These are phyloP conservation scores for Kazachstania africana DNA, from an alignment of 805 yeast genomes.

Conservation along the genomic window DNA sequence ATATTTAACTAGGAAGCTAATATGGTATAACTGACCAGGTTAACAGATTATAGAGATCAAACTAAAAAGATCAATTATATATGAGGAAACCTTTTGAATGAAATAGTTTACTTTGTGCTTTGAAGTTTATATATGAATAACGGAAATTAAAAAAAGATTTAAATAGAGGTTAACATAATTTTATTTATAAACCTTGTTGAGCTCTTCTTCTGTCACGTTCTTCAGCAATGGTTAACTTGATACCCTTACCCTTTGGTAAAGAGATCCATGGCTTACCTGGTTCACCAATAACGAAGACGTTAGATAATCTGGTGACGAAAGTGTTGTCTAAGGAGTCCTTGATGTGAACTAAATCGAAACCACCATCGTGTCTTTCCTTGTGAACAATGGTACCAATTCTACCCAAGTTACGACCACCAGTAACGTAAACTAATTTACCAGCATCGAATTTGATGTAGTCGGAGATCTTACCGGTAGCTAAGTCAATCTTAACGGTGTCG, in stretches of 20 bases:
- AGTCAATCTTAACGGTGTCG: slow-evolving; percentile 95
- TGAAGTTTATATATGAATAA: slow-evolving; percentile 3
- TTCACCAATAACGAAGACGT: slow-evolving; percentile 94
- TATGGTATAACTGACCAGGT: too few species aligned
- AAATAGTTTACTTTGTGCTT: slow-evolving; percentile 2
- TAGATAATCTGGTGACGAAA: slow-evolving; percentile 86
- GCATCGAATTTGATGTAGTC: slow-evolving; percentile 86
- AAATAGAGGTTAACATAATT: too few species aligned
- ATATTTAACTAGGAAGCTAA: too few species aligned
- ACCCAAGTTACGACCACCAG: slow-evolving; percentile 98
- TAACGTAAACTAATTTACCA: slow-evolving; percentile 84
- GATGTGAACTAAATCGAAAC: slow-evolving; percentile 94
- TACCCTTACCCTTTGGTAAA: slow-evolving; percentile 98
- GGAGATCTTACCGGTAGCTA: slow-evolving; percentile 88
- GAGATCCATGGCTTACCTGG: slow-evolving; percentile 90
- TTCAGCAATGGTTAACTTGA: slow-evolving; percentile 88
- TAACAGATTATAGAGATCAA: too few species aligned
- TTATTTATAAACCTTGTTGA: slow-evolving; percentile 44
- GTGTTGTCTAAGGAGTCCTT: slow-evolving; percentile 92
- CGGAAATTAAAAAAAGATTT: too few species aligned
- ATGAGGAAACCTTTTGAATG: too few species aligned
- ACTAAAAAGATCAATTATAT: too few species aligned
- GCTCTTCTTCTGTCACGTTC: slow-evolving; percentile 98
- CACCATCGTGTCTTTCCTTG: slow-evolving; percentile 97
- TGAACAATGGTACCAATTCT: slow-evolving; percentile 92